A percentile compares a stretch with the other conserved stretches of the same genome.
phyloP scores from a whole-genome alignment of 352 stramenopile species.

The Phytophthora melonis region DNA sequence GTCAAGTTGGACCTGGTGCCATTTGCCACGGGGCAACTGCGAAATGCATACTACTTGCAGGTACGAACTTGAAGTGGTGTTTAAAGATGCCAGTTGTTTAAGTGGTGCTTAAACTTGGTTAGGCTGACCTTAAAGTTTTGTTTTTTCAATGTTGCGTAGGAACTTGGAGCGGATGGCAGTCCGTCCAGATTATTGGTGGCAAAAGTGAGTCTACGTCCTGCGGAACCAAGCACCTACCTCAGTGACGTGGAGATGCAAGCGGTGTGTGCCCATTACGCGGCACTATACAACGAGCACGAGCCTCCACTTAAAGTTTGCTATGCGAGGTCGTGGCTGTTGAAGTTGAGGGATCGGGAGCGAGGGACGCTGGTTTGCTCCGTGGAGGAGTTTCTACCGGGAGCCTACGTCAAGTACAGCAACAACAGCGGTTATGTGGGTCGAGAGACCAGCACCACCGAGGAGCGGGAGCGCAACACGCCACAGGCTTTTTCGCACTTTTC shows the following conservation, averaged over 20 bases:
- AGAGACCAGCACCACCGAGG: conserved; percentile 81
- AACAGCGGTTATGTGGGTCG: conserved; percentile 88
- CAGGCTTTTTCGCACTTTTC: conserved; percentile 89
- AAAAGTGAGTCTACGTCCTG: conserved; percentile 76
- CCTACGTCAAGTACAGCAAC: conserved; percentile 91
- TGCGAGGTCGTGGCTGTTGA: conserved; percentile 81
- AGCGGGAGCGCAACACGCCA: conserved; percentile 85
- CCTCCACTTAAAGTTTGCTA: conserved; percentile 87
- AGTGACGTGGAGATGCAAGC: conserved; percentile 92
- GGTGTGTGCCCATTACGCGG: conserved; percentile 87
- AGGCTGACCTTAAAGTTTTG: too few relatives aligned
- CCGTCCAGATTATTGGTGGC: conserved; percentile 63
- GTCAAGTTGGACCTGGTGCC: conserved; percentile 84
- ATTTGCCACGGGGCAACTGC: conserved; percentile 82
- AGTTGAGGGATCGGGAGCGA: conserved; percentile 64
- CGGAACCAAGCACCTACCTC: conserved; percentile 78
- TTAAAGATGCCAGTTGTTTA: neutral
- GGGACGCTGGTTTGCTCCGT: conserved; percentile 75
- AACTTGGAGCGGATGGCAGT: conserved; percentile 44
- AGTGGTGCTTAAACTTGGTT: too few relatives aligned
- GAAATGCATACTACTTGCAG: conserved; percentile 85
- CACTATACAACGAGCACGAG: conserved; percentile 89
- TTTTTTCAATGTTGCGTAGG: conserved; percentile 26
- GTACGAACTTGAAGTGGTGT: conserved; percentile 8
- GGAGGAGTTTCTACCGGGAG: conserved; percentile 80